Conservation (phyloP, 306 rosid genomes). For the Prunus armeniaca region DNA sequence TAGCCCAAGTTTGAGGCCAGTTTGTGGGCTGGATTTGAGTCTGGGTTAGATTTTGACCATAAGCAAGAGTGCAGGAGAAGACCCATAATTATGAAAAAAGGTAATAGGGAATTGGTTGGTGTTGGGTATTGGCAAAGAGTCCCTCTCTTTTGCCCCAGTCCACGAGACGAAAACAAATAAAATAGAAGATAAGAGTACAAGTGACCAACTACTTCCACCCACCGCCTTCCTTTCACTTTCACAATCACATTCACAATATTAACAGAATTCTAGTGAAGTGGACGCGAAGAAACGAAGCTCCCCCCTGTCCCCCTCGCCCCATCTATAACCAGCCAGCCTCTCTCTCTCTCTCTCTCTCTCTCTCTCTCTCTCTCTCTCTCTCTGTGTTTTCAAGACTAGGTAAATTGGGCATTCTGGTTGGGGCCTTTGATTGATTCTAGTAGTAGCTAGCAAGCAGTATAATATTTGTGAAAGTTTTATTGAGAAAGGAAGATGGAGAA, state of each 20-base stretch:
- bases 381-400: neutral
- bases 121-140: constrained; percentile 37
- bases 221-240: constrained; percentile 34
- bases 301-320: constrained; percentile 19
- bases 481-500: constrained; percentile 16
- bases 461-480: neutral
- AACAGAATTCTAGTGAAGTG: constrained; percentile 95
- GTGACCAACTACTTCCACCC: constrained; percentile 13
- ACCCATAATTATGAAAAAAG: too few species aligned
- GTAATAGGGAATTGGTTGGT: neutral
- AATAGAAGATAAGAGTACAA: too few species aligned
- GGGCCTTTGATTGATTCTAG: neutral
- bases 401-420: neutral
- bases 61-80: too few species aligned
- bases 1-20: too few species aligned
- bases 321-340: neutral
- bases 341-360: constrained; percentile 14
- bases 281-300: constrained; percentile 97
- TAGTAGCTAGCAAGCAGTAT: neutral
- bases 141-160: constrained; percentile 35
- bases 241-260: constrained; percentile 8
- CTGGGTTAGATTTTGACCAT: too few species aligned
- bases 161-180: neutral
- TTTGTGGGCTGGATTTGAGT: too few species aligned
- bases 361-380: constrained; percentile 8